Evolutionary conservation across 495 filamentous ascomycete genomes (phyloP).

Genomic region (Xylaria palmicola): DNA sequence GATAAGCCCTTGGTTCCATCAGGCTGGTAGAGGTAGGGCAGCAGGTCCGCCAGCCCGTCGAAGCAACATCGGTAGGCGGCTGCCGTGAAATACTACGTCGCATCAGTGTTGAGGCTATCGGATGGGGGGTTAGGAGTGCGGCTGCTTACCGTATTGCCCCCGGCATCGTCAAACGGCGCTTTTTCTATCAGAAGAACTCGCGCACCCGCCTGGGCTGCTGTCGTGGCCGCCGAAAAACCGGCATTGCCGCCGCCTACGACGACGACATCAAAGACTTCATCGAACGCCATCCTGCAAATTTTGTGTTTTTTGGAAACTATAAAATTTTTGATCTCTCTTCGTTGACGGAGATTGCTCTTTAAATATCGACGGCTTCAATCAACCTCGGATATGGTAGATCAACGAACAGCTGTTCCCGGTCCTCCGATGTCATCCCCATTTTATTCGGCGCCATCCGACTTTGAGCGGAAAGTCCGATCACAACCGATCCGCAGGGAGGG

Average conservation of each 20-base stretch:
- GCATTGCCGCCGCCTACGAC: slow-evolving; percentile 60
- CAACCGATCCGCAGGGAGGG: not conserved
- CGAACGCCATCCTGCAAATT: slow-evolving; percentile 16
- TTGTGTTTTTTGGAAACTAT: not conserved
- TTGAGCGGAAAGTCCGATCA: not conserved
- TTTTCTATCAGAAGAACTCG: slow-evolving; percentile 53
- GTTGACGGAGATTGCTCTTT: not conserved
- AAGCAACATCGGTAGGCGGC: slow-evolving; percentile 54
- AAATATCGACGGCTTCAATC: not conserved
- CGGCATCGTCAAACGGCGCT: slow-evolving; percentile 51
- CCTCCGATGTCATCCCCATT: not conserved
- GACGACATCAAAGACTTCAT: slow-evolving; percentile 46
- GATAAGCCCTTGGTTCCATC: slow-evolving; percentile 37
- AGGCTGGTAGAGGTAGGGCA: slow-evolving; percentile 31
- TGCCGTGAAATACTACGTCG: slow-evolving; percentile 51
- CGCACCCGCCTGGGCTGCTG: slow-evolving; percentile 43
- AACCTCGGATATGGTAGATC: not conserved
- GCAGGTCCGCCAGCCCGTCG: slow-evolving; percentile 45
- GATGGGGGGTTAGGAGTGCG: not conserved
- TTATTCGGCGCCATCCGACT: not conserved
- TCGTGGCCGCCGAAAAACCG: slow-evolving; percentile 55
- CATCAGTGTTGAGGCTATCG: not conserved
- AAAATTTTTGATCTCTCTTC: not conserved
- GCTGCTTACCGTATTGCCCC: slow-evolving; percentile 48
- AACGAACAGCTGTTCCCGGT: not conserved